Conservation (phyloP, 768 basidiomycete genomes). For the Suillus subalutaceus region DNA sequence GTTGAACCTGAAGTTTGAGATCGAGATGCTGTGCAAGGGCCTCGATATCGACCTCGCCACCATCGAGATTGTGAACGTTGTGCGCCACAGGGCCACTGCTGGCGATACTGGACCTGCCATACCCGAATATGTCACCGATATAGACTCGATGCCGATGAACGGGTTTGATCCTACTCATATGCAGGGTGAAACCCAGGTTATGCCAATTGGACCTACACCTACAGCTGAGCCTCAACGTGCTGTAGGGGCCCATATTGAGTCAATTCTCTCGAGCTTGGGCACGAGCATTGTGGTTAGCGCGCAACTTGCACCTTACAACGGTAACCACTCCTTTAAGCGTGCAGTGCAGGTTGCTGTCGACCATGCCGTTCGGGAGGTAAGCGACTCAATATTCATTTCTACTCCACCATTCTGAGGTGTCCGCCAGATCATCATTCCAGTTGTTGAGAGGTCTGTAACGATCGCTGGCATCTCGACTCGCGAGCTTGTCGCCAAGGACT, state of each 20-base stretch:
- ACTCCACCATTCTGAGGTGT: conserved; percentile 3
- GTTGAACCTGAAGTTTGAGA: conserved; percentile 97
- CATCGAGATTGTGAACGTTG: conserved; percentile 80
- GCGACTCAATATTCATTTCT: conserved; percentile 9
- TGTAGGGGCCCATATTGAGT: conserved; percentile 79
- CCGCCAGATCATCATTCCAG: conserved; percentile 87
- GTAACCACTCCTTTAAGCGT: conserved; percentile 85
- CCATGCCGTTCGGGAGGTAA: conserved; percentile 90
- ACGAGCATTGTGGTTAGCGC: conserved; percentile 77
- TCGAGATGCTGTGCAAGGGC: conserved; percentile 93
- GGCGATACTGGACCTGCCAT: conserved; percentile 65
- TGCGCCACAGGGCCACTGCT: conserved; percentile 73
- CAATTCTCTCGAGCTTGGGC: conserved; percentile 70
- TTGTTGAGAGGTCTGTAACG: conserved; percentile 97
- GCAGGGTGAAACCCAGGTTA: conserved; percentile 58
- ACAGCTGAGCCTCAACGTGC: conserved; percentile 67
- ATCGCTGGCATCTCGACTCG: conserved; percentile 98
- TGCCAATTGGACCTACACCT: conserved; percentile 61
- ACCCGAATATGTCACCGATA: conserved; percentile 80
- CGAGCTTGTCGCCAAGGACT: conserved; percentile 95
- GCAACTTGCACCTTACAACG: conserved; percentile 72
- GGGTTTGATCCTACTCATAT: conserved; percentile 60
- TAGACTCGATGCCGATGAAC: conserved; percentile 78
- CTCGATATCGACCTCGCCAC: conserved; percentile 86
- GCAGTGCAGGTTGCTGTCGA: conserved; percentile 91